Percentiles rank a stretch among this genome's conserved stretches.
These are phyloP conservation scores for Vaccinium myrtillus DNA, from an alignment of 148 eudicot species.

Conservation along the genomic window DNA sequence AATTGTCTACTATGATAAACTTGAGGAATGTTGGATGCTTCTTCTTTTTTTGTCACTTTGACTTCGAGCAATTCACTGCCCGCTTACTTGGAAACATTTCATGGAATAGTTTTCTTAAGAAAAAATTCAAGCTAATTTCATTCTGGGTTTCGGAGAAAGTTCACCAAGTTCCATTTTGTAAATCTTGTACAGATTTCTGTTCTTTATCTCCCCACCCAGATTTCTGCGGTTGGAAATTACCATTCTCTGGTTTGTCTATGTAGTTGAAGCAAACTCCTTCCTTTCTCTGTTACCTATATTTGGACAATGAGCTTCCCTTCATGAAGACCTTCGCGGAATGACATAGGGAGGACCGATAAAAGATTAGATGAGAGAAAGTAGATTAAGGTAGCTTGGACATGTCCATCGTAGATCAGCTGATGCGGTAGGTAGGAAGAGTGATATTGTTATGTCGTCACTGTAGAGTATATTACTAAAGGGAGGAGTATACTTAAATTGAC, in stretches of 20 bases:
- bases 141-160: not conserved
- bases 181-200: not conserved
- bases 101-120: not conserved
- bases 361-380: not conserved
- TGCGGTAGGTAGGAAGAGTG: no score
- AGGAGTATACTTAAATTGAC: no score
- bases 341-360: not conserved
- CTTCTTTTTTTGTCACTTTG: not conserved
- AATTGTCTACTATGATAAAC: not conserved
- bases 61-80: not conserved
- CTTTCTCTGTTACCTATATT: not conserved
- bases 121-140: not conserved
- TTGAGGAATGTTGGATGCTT: not conserved
- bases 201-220: not conserved
- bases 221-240: not conserved
- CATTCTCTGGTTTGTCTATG: not conserved
- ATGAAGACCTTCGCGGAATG: not conserved
- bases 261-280: not conserved
- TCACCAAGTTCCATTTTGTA: not conserved
- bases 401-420: not conserved
- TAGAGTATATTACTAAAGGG: no score
- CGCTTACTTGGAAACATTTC: not conserved
- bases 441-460: no score
- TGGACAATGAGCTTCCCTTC: not conserved
- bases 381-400: not conserved